These are phyloP conservation scores for Backusella parvicylindrica DNA, from an alignment of 192 early-diverging fungal genomes.

Conservation along the genomic window DNA sequence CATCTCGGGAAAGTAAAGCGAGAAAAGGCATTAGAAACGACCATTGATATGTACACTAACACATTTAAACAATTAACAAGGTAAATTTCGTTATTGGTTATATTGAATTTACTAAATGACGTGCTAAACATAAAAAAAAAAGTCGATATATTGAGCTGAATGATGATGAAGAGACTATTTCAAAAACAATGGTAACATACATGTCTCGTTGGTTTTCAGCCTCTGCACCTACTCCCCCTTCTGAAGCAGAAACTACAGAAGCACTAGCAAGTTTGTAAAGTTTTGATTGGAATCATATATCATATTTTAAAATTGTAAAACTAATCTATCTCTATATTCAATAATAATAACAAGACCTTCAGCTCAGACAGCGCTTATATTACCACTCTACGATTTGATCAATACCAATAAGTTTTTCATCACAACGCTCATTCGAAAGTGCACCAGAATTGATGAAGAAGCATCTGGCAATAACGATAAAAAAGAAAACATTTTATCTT, in stretches of 20 bases:
- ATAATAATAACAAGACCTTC: conserved; percentile 38
- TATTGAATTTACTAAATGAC: no score
- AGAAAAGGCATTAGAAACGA: conserved; percentile 26
- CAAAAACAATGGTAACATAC: conserved; percentile 14
- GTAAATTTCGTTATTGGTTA: no score
- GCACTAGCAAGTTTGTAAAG: conserved; percentile 14
- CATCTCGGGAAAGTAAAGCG: conserved; percentile 33
- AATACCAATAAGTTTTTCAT: conserved; percentile 43
- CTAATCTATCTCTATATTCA: no score
- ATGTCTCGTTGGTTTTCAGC: conserved; percentile 21
- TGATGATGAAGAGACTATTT: conserved; percentile 42
- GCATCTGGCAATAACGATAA: neutral
- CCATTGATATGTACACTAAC: neutral
- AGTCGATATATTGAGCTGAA: conserved; percentile 40
- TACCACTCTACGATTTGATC: conserved; percentile 47
- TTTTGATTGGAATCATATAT: neutral
- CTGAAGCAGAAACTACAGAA: neutral
- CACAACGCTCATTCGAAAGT: conserved; percentile 18
- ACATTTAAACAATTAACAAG: neutral
- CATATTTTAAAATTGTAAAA: no score
- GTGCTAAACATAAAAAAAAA: neutral
- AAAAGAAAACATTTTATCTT: conserved; percentile 22
- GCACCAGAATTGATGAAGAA: neutral
- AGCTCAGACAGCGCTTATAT: conserved; percentile 35
- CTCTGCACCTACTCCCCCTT: neutral